These are phyloP conservation scores for Periconia sp. DNA, from an alignment of 2,329 filamentous ascomycete genomes.

Conservation along the genomic window DNA sequence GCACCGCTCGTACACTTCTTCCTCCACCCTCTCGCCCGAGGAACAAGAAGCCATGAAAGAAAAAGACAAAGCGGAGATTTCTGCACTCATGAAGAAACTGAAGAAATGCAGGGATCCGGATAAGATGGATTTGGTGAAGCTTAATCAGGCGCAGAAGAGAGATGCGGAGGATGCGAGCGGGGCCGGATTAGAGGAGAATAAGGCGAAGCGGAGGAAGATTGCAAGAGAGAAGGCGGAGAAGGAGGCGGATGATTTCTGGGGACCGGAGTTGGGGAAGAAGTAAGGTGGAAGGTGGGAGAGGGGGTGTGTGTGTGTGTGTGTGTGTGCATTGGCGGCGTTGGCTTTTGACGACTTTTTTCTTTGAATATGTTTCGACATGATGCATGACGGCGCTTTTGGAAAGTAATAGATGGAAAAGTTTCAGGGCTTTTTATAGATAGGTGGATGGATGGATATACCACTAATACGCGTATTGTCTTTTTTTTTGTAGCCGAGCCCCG, in stretches of 20 bases:
- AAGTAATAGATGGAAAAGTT: neutral
- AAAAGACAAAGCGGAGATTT: slow-evolving; percentile 54
- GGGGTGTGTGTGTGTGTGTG: too few relatives aligned
- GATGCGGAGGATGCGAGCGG: slow-evolving; percentile 35
- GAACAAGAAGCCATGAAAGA: slow-evolving; percentile 33
- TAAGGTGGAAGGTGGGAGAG: too few relatives aligned
- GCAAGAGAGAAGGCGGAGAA: slow-evolving; percentile 48
- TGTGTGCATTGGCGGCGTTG: neutral
- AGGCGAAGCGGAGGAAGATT: slow-evolving; percentile 49
- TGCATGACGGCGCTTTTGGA: neutral
- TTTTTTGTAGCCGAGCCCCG: too few relatives aligned
- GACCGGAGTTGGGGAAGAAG: slow-evolving; percentile 33
- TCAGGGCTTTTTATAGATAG: too few relatives aligned
- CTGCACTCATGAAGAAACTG: slow-evolving; percentile 64
- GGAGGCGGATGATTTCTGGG: slow-evolving; percentile 51
- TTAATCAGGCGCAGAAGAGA: slow-evolving; percentile 63
- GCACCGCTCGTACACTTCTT: slow-evolving; percentile 22
- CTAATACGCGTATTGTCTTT: too few relatives aligned
- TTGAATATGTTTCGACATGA: neutral
- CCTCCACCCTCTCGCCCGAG: slow-evolving; percentile 12
- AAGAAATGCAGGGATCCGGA: slow-evolving; percentile 73
- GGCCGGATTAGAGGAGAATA: slow-evolving; percentile 41
- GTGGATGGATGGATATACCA: too few relatives aligned
- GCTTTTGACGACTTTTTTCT: neutral
- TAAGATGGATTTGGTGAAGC: slow-evolving; percentile 69